phyloP scores from a whole-genome alignment of 805 yeast species.

The Hanseniaspora valbyensis region DNA sequence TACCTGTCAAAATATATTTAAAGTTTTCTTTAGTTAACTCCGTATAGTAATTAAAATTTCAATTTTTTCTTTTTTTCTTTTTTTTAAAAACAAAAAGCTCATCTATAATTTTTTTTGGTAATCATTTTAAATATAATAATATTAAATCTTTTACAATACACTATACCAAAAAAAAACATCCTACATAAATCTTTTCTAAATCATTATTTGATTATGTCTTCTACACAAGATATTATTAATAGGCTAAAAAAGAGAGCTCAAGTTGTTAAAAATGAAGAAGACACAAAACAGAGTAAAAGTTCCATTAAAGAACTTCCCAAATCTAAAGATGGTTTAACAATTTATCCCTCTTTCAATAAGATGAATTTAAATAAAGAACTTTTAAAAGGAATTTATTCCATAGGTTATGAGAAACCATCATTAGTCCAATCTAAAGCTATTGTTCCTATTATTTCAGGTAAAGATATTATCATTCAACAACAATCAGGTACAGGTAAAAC shows the following conservation, averaged over 20 bases:
- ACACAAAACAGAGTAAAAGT: background rate
- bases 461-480: constrained; percentile 95
- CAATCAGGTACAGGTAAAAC: constrained; percentile 99
- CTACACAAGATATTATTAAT: constrained; percentile 4
- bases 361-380: constrained; percentile 57
- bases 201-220: background rate
- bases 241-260: constrained; percentile 8
- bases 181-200: background rate
- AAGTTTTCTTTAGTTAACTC: too few relatives aligned
- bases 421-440: constrained; percentile 96
- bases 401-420: constrained; percentile 92
- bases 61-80: too few relatives aligned
- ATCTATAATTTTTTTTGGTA: too few relatives aligned
- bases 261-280: background rate
- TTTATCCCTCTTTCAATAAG: constrained; percentile 58
- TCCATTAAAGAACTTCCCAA: constrained; percentile 37
- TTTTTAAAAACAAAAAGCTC: too few relatives aligned
- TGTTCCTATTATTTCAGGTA: constrained; percentile 82
- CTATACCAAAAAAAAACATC: background rate
- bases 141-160: too few relatives aligned
- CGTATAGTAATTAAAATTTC: too few relatives aligned
- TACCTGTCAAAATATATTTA: too few relatives aligned
- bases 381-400: constrained; percentile 58
- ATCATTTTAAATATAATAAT: too few relatives aligned
- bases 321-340: constrained; percentile 22